Percentiles rank a stretch among this genome's conserved stretches.
These are phyloP conservation scores for Coemansia sp. DNA, from an alignment of 192 early-diverging fungal species.

Conservation along the genomic window DNA sequence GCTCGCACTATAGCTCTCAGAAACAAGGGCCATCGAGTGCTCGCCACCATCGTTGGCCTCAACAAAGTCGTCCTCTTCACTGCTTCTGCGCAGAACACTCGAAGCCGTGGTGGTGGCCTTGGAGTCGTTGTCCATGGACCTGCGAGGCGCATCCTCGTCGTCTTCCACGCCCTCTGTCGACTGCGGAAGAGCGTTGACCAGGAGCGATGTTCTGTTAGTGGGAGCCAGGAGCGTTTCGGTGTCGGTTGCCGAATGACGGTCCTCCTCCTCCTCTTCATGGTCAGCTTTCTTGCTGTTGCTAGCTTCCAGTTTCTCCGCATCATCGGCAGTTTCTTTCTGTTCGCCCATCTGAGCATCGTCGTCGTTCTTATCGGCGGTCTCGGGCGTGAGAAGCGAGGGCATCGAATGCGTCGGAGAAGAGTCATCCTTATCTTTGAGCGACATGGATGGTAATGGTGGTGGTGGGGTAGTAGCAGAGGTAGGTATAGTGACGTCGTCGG, in stretches of 20 bases:
- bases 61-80: conserved; percentile 32
- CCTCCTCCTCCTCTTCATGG: conserved; percentile 3
- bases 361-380: neutral
- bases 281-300: too few species aligned
- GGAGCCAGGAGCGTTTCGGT: conserved; percentile 24
- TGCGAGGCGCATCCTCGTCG: neutral
- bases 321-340: neutral
- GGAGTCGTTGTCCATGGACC: conserved; percentile 6
- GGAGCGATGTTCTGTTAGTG: neutral
- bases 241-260: conserved; percentile 18
- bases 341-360: neutral
- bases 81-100: conserved; percentile 5
- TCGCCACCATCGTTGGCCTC: conserved; percentile 28
- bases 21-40: neutral
- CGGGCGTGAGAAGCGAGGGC: neutral
- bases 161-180: neutral
- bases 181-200: neutral
- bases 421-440: neutral
- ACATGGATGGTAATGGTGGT: neutral
- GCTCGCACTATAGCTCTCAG: neutral
- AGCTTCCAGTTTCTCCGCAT: neutral
- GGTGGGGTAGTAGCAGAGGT: neutral
- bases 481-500: neutral
- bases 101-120: conserved; percentile 1
- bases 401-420: neutral